Evolutionary conservation across 129 eudicot species (phyloP), one percentile per base, ranked within the genome.

Genomic region (Helichrysum umbraculigerum): DNA sequence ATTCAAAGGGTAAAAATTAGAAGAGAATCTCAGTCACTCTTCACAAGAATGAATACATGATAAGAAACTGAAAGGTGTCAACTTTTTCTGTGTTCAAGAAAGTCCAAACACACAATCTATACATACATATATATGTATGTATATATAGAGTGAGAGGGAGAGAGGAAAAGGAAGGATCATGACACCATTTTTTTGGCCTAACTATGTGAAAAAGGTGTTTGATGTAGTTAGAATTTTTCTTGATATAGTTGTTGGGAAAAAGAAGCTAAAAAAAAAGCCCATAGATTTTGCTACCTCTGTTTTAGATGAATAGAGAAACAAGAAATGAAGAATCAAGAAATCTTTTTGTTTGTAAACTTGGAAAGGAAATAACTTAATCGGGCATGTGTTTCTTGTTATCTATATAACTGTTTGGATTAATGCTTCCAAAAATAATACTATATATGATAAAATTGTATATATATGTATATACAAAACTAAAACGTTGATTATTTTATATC

Each of bases 1-100:
- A 25, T 7, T 65, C 51, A 41, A 69, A 69, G 83, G 70, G 54
- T 62, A 71, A 79, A 70, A 74, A 52, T 61, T 61, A 75, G 59
- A 79, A 74, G 73, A 79, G 87, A 83, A 83, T 83, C 83, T 83
- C 75, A 83, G 81, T 79, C 79, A 68, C 86, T 33, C 74, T 78
- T 83, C 82, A 71, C 81, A 74, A 76, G 79, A 83, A 83, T 79
- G 74, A 73, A 73, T 68, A 73, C 70, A 64, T 81, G 85, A 77
- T 81, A 77, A 33, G 81, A 81, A 82, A 66, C 72, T 67, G 82
- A 77, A 82, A 79, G 75, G 70, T 54, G 70, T 79, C 77, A 69
- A 83, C 83, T 78, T 82, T 76, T 79, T 75, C 72, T 78, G 73
- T 29, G 47, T 74, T 70, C 81, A 73, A 77, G 71, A 79, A 79